Evolutionary conservation across 2,329 filamentous ascomycete species (phyloP).

Genomic region (Cytospora mali): DNA sequence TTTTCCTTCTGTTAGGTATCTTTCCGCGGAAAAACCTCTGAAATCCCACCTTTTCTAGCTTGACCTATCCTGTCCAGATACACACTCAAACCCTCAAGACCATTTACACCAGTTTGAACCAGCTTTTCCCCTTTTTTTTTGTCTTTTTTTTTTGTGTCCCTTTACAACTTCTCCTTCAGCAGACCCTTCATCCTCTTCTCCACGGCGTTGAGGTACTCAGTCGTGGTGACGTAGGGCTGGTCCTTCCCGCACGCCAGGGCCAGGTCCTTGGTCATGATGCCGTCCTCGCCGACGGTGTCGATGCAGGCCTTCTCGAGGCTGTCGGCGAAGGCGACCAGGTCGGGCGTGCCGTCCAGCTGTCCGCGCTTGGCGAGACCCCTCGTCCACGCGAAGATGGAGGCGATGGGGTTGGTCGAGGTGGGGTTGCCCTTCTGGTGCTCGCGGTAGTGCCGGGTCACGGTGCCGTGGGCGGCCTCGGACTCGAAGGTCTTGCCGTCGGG

Average conservation of each 20-base stretch:
- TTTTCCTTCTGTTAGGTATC: neutral
- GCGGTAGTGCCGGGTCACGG: constrained; percentile 96
- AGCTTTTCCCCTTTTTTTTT: too few relatives aligned
- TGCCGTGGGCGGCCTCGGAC: constrained; percentile 96
- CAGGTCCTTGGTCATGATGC: constrained; percentile 99
- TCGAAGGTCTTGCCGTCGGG: constrained; percentile 97
- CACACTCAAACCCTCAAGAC: neutral
- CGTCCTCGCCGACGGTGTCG: constrained; percentile 90
- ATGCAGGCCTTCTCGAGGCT: constrained; percentile 89
- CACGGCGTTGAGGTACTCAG: constrained; percentile 88
- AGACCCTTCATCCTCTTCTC: constrained; percentile 84
- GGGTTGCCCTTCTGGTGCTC: constrained; percentile 98
- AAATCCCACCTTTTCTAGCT: neutral
- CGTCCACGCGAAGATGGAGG: constrained; percentile 99
- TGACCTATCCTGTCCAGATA: neutral
- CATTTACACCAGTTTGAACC: neutral
- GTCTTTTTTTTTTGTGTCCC: constrained; percentile 13
- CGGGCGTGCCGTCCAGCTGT: constrained; percentile 88
- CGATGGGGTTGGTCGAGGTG: constrained; percentile 98
- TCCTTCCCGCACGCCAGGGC: constrained; percentile 93
- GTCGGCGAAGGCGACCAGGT: constrained; percentile 89
- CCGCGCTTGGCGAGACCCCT: constrained; percentile 91
- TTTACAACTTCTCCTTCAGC: constrained; percentile 75
- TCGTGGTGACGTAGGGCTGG: constrained; percentile 86
- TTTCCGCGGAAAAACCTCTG: neutral